phyloP scores from a whole-genome alignment of 2,329 filamentous ascomycete species.

The Curvularia eragrostidis region DNA sequence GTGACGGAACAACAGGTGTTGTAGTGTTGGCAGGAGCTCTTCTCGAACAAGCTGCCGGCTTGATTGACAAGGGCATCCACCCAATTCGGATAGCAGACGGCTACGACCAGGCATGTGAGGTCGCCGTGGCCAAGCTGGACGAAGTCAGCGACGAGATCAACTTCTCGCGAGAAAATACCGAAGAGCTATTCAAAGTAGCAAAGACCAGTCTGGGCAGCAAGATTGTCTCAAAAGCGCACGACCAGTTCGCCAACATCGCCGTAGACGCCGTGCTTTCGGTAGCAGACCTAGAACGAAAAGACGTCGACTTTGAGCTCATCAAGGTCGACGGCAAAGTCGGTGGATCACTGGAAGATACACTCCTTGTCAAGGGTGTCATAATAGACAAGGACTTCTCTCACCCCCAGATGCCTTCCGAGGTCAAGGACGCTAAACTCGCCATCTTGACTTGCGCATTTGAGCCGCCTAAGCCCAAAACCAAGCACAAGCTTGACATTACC shows the following conservation, averaged over 20 bases:
- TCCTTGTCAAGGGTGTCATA: slow-evolving; percentile 97
- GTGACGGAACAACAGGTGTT: slow-evolving; percentile 96
- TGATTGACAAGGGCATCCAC: slow-evolving; percentile 99
- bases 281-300: slow-evolving; percentile 92
- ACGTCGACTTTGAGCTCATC: slow-evolving; percentile 98
- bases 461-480: slow-evolving; percentile 98
- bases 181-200: slow-evolving; percentile 91
- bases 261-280: slow-evolving; percentile 97
- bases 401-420: slow-evolving; percentile 97
- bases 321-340: slow-evolving; percentile 99
- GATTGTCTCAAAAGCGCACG: slow-evolving; percentile 98
- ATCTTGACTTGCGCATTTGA: slow-evolving; percentile 98
- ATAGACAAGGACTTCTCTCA: slow-evolving; percentile 99
- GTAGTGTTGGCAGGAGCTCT: slow-evolving; percentile 94
- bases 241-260: slow-evolving; percentile 96
- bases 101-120: slow-evolving; percentile 96
- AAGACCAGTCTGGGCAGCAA: slow-evolving; percentile 97
- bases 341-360: slow-evolving; percentile 87
- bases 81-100: slow-evolving; percentile 98
- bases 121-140: slow-evolving; percentile 91
- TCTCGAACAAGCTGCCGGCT: slow-evolving; percentile 92
- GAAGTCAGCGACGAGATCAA: slow-evolving; percentile 89
- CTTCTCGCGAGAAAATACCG: slow-evolving; percentile 79
- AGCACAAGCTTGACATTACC: slow-evolving; percentile 98
- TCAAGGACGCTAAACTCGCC: slow-evolving; percentile 93